A percentile compares a stretch with the other conserved stretches of the same genome.
Conservation (phyloP, 108 stramenopile species). For the Stephanodiscus triporus region DNA sequence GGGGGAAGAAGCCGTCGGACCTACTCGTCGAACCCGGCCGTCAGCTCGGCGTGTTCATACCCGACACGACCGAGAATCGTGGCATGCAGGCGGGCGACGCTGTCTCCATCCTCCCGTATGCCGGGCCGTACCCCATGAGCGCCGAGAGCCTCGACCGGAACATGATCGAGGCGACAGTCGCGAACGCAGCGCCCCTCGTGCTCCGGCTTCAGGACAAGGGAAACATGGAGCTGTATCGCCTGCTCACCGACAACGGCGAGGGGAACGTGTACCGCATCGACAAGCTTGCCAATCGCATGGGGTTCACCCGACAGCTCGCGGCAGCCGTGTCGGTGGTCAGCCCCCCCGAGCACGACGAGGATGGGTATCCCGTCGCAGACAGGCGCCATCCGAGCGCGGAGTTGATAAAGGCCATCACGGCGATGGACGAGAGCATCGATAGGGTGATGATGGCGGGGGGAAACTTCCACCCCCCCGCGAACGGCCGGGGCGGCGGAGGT, state of each 20-base stretch:
- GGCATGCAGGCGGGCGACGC: constrained; percentile 93
- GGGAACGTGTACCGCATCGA: constrained; percentile 91
- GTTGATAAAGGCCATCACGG: constrained; percentile 87
- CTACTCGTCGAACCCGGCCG: constrained; percentile 83
- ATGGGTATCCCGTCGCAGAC: constrained; percentile 45
- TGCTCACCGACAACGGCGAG: constrained; percentile 74
- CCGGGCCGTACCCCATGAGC: constrained; percentile 91
- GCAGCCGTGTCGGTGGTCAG: constrained; percentile 77
- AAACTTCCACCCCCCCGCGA: constrained; percentile 43
- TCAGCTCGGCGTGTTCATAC: constrained; percentile 90
- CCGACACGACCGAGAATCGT: constrained; percentile 85
- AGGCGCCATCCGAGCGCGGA: constrained; percentile 72
- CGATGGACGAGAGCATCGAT: constrained; percentile 94
- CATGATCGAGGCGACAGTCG: constrained; percentile 92
- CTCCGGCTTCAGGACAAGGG: constrained; percentile 87
- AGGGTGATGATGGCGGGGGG: constrained; percentile 67
- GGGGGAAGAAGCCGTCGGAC: constrained; percentile 86
- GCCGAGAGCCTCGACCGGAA: constrained; percentile 91
- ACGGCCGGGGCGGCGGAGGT: constrained; percentile 23
- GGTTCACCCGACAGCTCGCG: constrained; percentile 89
- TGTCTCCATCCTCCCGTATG: constrained; percentile 88
- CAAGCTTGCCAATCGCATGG: constrained; percentile 94
- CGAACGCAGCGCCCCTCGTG: constrained; percentile 80
- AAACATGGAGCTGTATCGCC: constrained; percentile 71
- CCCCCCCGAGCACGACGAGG: constrained; percentile 55